phyloP scores from a whole-genome alignment of 2,329 filamentous ascomycete genomes.

The Colletotrichum sp. region DNA sequence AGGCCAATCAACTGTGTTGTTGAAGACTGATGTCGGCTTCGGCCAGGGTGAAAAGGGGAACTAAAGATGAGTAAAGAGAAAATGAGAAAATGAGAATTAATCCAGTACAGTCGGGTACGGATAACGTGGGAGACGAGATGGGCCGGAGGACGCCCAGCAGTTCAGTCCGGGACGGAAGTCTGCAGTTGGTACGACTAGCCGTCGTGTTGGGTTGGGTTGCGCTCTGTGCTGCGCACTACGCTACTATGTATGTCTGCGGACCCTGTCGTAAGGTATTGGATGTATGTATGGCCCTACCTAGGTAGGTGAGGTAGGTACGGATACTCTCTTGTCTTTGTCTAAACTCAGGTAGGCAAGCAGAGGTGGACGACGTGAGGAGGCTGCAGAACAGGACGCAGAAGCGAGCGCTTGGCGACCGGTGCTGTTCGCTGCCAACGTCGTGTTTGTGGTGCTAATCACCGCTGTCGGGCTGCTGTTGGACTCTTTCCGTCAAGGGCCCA shows the following conservation, averaged over 20 bases:
- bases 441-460: constrained; percentile 8
- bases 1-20: neutral
- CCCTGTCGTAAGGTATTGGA: neutral
- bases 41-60: neutral
- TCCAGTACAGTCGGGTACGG: neutral
- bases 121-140: neutral
- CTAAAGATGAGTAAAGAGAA: constrained; percentile 4
- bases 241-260: neutral
- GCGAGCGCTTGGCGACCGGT: constrained; percentile 16
- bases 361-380: constrained; percentile 4
- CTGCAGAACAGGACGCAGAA: neutral
- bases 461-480: neutral
- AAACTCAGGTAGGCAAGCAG: neutral
- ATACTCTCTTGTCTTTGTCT: neutral
- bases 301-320: neutral
- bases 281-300: neutral
- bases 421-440: neutral
- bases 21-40: neutral
- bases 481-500: neutral
- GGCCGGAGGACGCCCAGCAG: neutral
- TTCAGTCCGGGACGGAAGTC: neutral
- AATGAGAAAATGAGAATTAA: neutral
- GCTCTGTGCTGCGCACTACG: neutral
- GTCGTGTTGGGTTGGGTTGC: neutral
- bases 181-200: neutral